Base-by-base conservation (phyloP, 1,139 yeast species). In the Diutina sp. region DNA sequence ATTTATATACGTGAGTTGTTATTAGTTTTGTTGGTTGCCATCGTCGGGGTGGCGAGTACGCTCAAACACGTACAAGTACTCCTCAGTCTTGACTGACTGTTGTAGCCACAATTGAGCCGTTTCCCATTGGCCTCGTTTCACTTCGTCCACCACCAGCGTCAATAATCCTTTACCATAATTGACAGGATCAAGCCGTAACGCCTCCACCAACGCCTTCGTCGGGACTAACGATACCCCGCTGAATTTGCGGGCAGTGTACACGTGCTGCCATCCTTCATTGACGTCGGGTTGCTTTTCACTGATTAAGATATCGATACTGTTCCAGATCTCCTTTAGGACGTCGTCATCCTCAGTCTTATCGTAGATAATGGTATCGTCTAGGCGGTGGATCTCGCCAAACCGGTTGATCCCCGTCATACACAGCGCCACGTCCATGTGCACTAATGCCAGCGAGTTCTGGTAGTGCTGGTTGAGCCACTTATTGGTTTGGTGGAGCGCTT, bases 331-430 rank as follows among this genome's bases (percentile, higher is more conserved):
- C 14, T 64, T 61, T 50, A 84, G 67, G 5, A 64, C 68, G 0
- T 63, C 63, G 1, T 62, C 62, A 55, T 77, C 72, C 66, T 91
- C 97, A 0, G 91, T 80, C 65, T 86, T 89, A 68, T 90, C 96
- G 66, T 89, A 91, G 1, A 64, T 69, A n/a, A 87, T 68, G 25
- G 66, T 63, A 45, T 61, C 58, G 5, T 58, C 59, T n/a, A 6
- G 3, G 41, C 64, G 66, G 58, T 77, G 76, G 14, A 83, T 63
- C 64, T 88, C 85, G 1, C 85, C 85, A 68, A 91, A 91, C 57
- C 83, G 73, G 4, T 90, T 80, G 6, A 85, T 85, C 7, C 99
- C 99, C 0, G 91, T 82, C 95, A 90, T 90, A 66, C 96, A 88
- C 2, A 95, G 78, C 0, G 88, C 83, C 1, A 85, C 85, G 64